Base-by-base conservation (phyloP, 2,329 filamentous ascomycete genomes). In the Colletotrichum abscissum region DNA sequence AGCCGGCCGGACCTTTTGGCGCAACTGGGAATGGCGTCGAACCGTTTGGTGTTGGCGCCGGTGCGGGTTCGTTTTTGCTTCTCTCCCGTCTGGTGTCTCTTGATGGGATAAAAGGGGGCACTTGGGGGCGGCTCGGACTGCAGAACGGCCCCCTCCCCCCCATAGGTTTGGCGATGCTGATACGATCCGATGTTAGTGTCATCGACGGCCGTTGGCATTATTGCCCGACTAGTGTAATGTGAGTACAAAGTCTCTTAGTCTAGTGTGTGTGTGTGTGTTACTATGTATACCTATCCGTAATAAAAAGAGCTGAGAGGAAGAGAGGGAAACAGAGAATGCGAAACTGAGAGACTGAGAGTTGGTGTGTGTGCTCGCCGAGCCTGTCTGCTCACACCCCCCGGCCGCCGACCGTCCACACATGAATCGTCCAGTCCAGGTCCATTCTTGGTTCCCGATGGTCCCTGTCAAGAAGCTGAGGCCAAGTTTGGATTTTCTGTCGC, bases 401-500 rank as follows among this genome's bases (percentile, higher is more conserved):
- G 42, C 42, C 42, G 35, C 35, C 35, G 54, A 49, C 54, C 35
- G 54, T 33, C 55, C 26, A 49, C 16, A 19, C 38, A 63, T 64
- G 59, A 63, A 63, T 64, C 67, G 16, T 33, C 58, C 33, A 49
- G 42, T 49, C 42, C 42, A 49, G n/a, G 19, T 49, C 42, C 42
- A 49, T 49, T 49, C 42, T 49, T 49, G 42, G 3, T 56, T 22
- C 38, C 52, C 49, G 63, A 49, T 42, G 57, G 3, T 56, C 33
- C 52, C 59, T 69, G 59, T 54, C 58, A 5, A 49, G 26, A 22
- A 52, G 59, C 59, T 14, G 19, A 64, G 67, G 59, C 62, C 46
- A 57, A 52, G 38, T 38, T 49, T 56, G 38, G 35, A 33, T 69
- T 63, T 69, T 24, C 38, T 46, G 58, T 72, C 59, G 60, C 59